Evolutionary conservation across 2,329 filamentous ascomycete species (phyloP).

Genomic region (Nigrograna mackinnonii): DNA sequence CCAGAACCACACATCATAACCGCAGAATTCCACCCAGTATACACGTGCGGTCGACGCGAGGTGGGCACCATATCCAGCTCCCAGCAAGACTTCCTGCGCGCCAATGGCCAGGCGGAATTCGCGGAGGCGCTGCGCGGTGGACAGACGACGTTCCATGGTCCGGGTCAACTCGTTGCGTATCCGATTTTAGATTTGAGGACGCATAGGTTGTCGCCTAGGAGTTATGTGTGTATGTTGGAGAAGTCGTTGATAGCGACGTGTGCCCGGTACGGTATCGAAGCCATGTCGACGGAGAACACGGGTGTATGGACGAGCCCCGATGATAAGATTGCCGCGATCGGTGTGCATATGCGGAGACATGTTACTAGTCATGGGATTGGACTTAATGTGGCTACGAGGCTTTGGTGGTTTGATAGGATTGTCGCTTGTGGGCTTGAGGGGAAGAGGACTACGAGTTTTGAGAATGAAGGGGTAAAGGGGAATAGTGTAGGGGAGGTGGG

Average conservation of each 20-base stretch:
- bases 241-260: conserved; percentile 72
- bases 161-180: conserved; percentile 91
- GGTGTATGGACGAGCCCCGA: conserved; percentile 71
- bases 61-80: conserved; percentile 49
- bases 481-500: conserved; percentile 43
- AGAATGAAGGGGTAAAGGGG: conserved; percentile 52
- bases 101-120: conserved; percentile 60
- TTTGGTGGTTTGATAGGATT: conserved; percentile 71
- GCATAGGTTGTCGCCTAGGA: conserved; percentile 69
- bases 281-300: conserved; percentile 72
- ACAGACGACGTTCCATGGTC: conserved; percentile 92
- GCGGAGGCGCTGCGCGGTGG: conserved; percentile 79
- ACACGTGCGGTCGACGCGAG: conserved; percentile 88
- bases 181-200: conserved; percentile 81
- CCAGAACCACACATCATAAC: conserved; percentile 73
- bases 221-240: conserved; percentile 80
- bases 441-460: conserved; percentile 76
- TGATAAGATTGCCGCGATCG: conserved; percentile 83
- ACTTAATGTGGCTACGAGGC: conserved; percentile 71
- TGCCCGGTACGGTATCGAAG: conserved; percentile 61
- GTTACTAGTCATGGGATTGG: conserved; percentile 85
- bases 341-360: conserved; percentile 86
- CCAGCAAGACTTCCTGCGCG: conserved; percentile 48
- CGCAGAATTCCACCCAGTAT: conserved; percentile 81
- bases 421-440: conserved; percentile 88